phyloP scores from a whole-genome alignment of 2,329 filamentous ascomycete genomes.

The Thielaviopsis populi region DNA sequence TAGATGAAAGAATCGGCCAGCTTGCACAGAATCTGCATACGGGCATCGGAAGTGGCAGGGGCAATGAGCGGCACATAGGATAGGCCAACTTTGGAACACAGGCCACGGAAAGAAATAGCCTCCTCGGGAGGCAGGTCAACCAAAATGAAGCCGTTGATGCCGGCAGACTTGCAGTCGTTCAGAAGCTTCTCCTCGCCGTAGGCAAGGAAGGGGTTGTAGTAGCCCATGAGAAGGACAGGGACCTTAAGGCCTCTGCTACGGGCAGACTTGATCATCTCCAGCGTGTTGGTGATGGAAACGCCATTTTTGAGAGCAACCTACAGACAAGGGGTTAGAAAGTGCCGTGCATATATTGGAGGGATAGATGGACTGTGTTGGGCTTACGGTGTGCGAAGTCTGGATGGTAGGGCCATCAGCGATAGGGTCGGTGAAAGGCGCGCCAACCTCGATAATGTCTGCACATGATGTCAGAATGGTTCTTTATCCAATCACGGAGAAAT shows the following conservation, averaged over 20 bases:
- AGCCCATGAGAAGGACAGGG: constrained; percentile 91
- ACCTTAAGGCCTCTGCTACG: constrained; percentile 61
- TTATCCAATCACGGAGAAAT: neutral
- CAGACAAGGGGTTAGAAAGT: constrained; percentile 19
- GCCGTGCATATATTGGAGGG: constrained; percentile 13
- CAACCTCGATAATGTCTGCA: constrained; percentile 78
- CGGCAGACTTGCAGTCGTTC: constrained; percentile 65
- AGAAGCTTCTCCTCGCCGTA: constrained; percentile 89
- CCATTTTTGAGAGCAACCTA: constrained; percentile 68
- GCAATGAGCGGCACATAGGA: constrained; percentile 97
- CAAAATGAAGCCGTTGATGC: constrained; percentile 92
- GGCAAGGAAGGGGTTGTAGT: constrained; percentile 90
- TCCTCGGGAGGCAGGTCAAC: constrained; percentile 94
- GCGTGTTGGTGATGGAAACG: constrained; percentile 63
- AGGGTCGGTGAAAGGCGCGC: constrained; percentile 91
- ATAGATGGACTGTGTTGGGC: constrained; percentile 18
- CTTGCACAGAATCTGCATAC: constrained; percentile 91
- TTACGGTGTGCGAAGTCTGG: constrained; percentile 73
- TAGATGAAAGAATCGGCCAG: constrained; percentile 99
- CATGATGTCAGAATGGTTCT: neutral
- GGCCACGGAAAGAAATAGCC: constrained; percentile 76
- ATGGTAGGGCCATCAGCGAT: constrained; percentile 97
- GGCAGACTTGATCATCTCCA: constrained; percentile 73
- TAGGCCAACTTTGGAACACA: constrained; percentile 64
- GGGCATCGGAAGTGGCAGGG: constrained; percentile 75